Percentiles rank a stretch among this genome's conserved stretches.
phyloP scores from a whole-genome alignment of 768 basidiomycete genomes.

The Amanita inopinata region DNA sequence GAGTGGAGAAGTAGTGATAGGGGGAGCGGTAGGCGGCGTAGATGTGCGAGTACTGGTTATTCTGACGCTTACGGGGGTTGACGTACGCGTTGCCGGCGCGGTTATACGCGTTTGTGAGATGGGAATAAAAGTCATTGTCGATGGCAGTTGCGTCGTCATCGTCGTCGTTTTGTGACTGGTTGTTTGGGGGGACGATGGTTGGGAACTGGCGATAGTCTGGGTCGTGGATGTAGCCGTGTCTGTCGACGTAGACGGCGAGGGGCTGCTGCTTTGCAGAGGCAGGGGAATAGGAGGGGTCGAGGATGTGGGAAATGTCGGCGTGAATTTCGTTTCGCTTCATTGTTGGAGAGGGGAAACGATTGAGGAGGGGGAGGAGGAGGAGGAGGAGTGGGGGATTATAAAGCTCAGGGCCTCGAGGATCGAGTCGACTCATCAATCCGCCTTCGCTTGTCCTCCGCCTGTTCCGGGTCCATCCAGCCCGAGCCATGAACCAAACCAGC shows the following conservation, averaged over 20 bases:
- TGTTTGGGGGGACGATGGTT: conserved; percentile 18
- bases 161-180: conserved; percentile 19
- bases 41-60: conserved; percentile 8
- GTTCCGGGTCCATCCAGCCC: conserved; percentile 6
- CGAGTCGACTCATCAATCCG: background rate
- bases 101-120: conserved; percentile 10
- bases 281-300: conserved; percentile 53
- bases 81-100: conserved; percentile 11
- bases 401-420: conserved; percentile 8
- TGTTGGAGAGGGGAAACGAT: conserved; percentile 8
- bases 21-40: conserved; percentile 10
- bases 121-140: conserved; percentile 8
- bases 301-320: conserved; percentile 51
- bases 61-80: conserved; percentile 4
- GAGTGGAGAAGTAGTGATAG: conserved; percentile 13
- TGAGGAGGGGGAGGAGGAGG: conserved; percentile 1
- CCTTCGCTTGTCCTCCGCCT: conserved; percentile 2
- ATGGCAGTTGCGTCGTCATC: conserved; percentile 17
- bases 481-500: background rate
- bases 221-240: conserved; percentile 53
- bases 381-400: conserved; percentile 9
- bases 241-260: conserved; percentile 45
- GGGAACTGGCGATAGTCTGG: conserved; percentile 63
- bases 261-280: conserved; percentile 16
- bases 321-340: conserved; percentile 18